These are phyloP conservation scores for Phytopythium chamaehyphon DNA, from an alignment of 352 stramenopile genomes.

Conservation along the genomic window DNA sequence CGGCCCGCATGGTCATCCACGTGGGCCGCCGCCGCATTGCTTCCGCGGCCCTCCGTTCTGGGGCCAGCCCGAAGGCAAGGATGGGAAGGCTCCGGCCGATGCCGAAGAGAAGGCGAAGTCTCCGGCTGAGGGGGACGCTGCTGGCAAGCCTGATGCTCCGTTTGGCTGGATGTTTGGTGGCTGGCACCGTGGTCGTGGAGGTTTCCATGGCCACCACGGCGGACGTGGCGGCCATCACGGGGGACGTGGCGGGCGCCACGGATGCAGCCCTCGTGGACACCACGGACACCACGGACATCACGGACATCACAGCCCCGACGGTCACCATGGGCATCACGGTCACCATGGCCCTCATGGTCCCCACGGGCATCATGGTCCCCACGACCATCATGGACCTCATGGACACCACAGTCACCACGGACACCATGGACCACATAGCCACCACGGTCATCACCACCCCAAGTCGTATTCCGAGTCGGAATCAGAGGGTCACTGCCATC, in stretches of 20 bases:
- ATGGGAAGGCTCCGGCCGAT: background rate
- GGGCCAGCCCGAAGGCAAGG: background rate
- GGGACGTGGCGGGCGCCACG: background rate
- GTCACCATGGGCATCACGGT: constrained; percentile 11
- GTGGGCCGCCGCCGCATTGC: constrained; percentile 2
- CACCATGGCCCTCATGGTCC: constrained; percentile 6
- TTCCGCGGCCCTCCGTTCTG: constrained; percentile 1
- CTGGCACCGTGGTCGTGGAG: background rate
- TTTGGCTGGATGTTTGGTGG: background rate
- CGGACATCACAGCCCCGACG: constrained; percentile 6
- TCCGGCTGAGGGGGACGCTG: background rate
- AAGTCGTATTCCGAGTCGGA: constrained; percentile 8
- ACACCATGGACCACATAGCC: constrained; percentile 7
- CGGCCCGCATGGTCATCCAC: background rate
- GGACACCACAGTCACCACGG: constrained; percentile 9
- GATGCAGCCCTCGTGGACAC: constrained; percentile 10
- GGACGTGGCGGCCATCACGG: background rate
- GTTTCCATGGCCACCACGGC: background rate
- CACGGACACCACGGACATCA: constrained; percentile 6
- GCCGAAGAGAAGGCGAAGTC: background rate
- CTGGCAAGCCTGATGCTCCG: background rate
- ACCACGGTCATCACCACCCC: constrained; percentile 7
- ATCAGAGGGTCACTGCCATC: constrained; percentile 2
- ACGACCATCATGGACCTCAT: constrained; percentile 5
- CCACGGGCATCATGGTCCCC: constrained; percentile 4